A percentile compares a stretch with the other conserved stretches of the same genome.
Conservation (phyloP, 129 eudicot species). For the Chrysanthemum seticuspe region DNA sequence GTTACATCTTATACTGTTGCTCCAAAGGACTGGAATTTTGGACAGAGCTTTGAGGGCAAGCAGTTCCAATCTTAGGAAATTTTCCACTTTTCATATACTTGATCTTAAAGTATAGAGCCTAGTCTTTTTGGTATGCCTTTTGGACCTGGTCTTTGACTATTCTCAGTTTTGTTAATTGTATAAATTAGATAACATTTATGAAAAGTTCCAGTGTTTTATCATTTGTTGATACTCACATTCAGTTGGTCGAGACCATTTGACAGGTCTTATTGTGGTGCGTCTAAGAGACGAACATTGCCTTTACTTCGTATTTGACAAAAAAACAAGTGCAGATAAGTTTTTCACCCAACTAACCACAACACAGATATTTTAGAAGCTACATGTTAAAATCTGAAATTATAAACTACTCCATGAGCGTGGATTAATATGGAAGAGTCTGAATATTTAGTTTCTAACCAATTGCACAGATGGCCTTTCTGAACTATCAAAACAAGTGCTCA, state of each 20-base stretch:
- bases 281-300: too few relatives aligned
- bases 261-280: too few relatives aligned
- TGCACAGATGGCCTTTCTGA: neutral
- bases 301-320: neutral
- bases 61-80: slow-evolving; percentile 55
- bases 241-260: neutral
- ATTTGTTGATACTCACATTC: neutral
- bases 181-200: slow-evolving; percentile 21
- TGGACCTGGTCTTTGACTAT: neutral
- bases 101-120: slow-evolving; percentile 23
- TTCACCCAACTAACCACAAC: too few relatives aligned
- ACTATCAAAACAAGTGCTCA: too few relatives aligned
- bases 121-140: slow-evolving; percentile 20
- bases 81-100: slow-evolving; percentile 10
- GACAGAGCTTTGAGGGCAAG: slow-evolving; percentile 87
- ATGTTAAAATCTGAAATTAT: neutral
- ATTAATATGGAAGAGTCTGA: neutral
- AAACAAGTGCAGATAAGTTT: neutral
- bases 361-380: neutral
- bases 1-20: slow-evolving; percentile 73
- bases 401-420: neutral
- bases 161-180: slow-evolving; percentile 24
- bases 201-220: neutral
- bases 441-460: neutral
- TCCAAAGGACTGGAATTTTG: slow-evolving; percentile 77